phyloP scores from a whole-genome alignment of 164 flowering plant species.

The Liriodendron chinense region DNA sequence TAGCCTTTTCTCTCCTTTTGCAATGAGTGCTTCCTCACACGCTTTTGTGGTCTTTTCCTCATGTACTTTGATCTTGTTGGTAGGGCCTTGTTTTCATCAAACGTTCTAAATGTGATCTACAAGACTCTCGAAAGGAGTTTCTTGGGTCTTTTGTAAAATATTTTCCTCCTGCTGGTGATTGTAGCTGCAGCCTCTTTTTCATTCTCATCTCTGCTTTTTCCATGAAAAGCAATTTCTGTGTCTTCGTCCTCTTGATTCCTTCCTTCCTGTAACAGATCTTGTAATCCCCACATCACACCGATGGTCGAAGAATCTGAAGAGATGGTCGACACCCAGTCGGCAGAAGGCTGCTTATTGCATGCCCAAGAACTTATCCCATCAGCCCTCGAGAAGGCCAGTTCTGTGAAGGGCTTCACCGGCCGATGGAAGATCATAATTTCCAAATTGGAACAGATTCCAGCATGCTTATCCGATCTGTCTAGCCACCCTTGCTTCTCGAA shows the following conservation, averaged over 20 bases:
- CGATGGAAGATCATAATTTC: conserved; percentile 81
- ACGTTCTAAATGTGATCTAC: conserved; percentile 38
- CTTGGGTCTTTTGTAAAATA: conserved; percentile 11
- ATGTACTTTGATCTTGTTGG: conserved; percentile 27
- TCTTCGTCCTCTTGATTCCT: conserved; percentile 5
- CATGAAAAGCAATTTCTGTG: conserved; percentile 6
- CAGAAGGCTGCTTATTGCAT: conserved; percentile 55
- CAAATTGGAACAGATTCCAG: conserved; percentile 70
- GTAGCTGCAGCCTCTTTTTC: conserved; percentile 51
- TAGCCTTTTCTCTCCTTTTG: neutral
- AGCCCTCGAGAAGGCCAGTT: conserved; percentile 54
- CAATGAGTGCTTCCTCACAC: neutral
- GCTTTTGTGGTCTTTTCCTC: neutral
- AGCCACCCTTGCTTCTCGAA: conserved; percentile 91
- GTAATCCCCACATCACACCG: conserved; percentile 18
- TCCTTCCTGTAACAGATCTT: conserved; percentile 7
- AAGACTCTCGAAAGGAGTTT: conserved; percentile 41
- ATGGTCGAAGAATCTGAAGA: conserved; percentile 59
- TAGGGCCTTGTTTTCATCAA: conserved; percentile 16
- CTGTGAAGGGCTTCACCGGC: conserved; percentile 64
- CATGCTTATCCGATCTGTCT: conserved; percentile 70
- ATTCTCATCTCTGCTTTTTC: conserved; percentile 9
- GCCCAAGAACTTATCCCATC: conserved; percentile 66
- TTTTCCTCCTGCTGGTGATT: conserved; percentile 27
- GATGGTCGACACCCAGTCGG: conserved; percentile 26